Evolutionary conservation across 768 basidiomycete species (phyloP).

Genomic region (Asterophora lycoperdoides): DNA sequence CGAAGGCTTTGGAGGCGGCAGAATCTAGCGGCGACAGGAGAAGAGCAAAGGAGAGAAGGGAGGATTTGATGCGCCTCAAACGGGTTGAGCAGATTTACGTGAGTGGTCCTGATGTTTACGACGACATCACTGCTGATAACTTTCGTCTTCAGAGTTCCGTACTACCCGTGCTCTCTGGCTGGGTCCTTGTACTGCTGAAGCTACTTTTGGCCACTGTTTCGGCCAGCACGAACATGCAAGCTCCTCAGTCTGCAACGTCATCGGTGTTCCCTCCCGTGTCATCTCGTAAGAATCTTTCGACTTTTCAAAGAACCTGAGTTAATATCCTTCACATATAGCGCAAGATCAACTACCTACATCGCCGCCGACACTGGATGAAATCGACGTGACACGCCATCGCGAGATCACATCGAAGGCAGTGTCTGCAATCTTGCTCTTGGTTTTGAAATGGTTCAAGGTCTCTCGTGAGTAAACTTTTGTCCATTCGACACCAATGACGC

Average conservation of each 20-base stretch:
- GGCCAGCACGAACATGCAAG: slow-evolving; percentile 61
- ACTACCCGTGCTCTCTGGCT: slow-evolving; percentile 79
- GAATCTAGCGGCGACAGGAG: slow-evolving; percentile 49
- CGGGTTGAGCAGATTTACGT: slow-evolving; percentile 94
- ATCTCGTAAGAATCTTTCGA: slow-evolving; percentile 47
- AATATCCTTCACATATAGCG: slow-evolving; percentile 30
- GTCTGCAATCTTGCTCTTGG: slow-evolving; percentile 86
- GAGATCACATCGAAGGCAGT: slow-evolving; percentile 98
- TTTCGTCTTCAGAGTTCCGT: slow-evolving; percentile 59
- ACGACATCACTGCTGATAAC: neutral
- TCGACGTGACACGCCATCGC: slow-evolving; percentile 90
- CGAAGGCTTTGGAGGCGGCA: slow-evolving; percentile 45
- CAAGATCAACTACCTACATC: slow-evolving; percentile 59
- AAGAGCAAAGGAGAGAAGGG: slow-evolving; percentile 62
- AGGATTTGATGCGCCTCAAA: slow-evolving; percentile 83
- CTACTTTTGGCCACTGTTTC: slow-evolving; percentile 90
- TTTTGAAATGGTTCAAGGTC: slow-evolving; percentile 97
- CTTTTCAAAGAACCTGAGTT: neutral
- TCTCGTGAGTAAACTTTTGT: slow-evolving; percentile 64
- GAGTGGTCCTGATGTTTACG: slow-evolving; percentile 24
- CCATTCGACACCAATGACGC: neutral
- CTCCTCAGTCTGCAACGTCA: slow-evolving; percentile 63
- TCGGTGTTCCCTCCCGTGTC: slow-evolving; percentile 67
- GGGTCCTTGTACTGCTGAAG: slow-evolving; percentile 92
- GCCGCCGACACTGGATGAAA: slow-evolving; percentile 82